These are phyloP conservation scores for Cordyceps cateniannulata DNA, from an alignment of 2,329 filamentous ascomycete genomes.

Conservation along the genomic window DNA sequence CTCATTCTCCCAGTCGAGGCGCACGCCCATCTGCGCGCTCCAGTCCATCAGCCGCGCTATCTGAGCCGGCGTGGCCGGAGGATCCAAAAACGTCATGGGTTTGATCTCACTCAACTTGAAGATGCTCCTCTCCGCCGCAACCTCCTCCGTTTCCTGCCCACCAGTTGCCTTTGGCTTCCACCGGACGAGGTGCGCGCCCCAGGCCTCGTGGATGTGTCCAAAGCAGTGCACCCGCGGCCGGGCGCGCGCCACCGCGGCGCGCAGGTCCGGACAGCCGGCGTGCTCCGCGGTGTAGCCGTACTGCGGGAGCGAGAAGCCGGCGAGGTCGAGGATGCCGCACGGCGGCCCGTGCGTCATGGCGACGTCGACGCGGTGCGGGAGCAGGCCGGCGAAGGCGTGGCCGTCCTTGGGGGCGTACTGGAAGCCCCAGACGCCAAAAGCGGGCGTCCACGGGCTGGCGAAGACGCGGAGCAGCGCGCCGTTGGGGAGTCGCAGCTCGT, in stretches of 20 bases:
- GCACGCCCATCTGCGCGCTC: constrained; percentile 24
- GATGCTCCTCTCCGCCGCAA: constrained; percentile 34
- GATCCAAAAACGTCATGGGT: constrained; percentile 16
- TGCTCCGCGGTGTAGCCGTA: constrained; percentile 17
- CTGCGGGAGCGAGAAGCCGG: constrained; percentile 13
- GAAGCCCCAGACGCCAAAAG: constrained; percentile 40
- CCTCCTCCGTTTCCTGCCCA: constrained; percentile 17
- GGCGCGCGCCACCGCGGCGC: constrained; percentile 36
- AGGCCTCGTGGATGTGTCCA: constrained; percentile 54
- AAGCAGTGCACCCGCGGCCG: constrained; percentile 48
- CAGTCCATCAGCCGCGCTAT: constrained; percentile 16
- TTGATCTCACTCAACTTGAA: constrained; percentile 26
- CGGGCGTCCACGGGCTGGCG: constrained; percentile 48
- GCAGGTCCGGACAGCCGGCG: constrained; percentile 38
- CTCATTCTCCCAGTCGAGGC: constrained; percentile 30
- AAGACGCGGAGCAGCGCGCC: constrained; percentile 43
- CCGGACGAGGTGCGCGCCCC: constrained; percentile 47
- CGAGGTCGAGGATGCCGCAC: constrained; percentile 41
- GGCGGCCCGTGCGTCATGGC: constrained; percentile 52
- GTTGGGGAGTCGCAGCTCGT: constrained; percentile 42
- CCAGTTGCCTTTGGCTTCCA: constrained; percentile 42
- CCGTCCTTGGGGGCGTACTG: constrained; percentile 33
- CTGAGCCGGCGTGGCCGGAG: constrained; percentile 13
- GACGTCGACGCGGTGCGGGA: constrained; percentile 30
- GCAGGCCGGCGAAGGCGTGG: constrained; percentile 31